Conservation (phyloP, 305 asterid genomes). For the Lippia alba region DNA sequence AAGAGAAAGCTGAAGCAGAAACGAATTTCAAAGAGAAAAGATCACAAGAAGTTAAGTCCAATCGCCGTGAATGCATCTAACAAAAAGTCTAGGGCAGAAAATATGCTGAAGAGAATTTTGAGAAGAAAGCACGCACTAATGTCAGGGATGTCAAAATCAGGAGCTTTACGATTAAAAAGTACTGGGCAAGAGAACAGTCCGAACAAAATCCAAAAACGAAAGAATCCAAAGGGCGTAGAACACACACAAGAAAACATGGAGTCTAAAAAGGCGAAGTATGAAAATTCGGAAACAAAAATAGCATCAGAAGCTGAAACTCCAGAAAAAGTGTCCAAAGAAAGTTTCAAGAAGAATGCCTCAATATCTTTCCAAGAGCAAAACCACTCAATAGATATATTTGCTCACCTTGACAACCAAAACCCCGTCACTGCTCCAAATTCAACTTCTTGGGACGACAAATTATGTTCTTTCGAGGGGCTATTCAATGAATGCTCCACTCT, state of each 20-base stretch:
- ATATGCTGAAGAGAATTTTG: slow-evolving; percentile 2
- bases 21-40: slow-evolving; percentile 13
- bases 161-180: slow-evolving; percentile 35
- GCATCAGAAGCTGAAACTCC: background rate
- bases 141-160: slow-evolving; percentile 32
- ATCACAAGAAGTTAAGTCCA: no score
- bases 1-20: slow-evolving; percentile 36
- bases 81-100: slow-evolving; percentile 24
- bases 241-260: slow-evolving; percentile 3
- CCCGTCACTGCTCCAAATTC: slow-evolving; percentile 10
- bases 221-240: slow-evolving; percentile 19
- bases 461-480: slow-evolving; percentile 19
- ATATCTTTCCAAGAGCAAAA: no score
- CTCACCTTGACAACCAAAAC: slow-evolving; percentile 35
- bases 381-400: background rate
- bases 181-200: slow-evolving; percentile 27
- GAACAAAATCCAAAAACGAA: slow-evolving; percentile 19
- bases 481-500: slow-evolving; percentile 33
- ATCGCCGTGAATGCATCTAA: slow-evolving; percentile 12
- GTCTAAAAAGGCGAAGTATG: background rate
- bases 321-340: no score
- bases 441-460: slow-evolving; percentile 19
- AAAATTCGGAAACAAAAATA: slow-evolving; percentile 25
- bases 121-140: slow-evolving; percentile 28
- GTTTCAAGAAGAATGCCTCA: no score